Conservation (phyloP, 2,329 filamentous ascomycete genomes). For the Aspergillus sp. region DNA sequence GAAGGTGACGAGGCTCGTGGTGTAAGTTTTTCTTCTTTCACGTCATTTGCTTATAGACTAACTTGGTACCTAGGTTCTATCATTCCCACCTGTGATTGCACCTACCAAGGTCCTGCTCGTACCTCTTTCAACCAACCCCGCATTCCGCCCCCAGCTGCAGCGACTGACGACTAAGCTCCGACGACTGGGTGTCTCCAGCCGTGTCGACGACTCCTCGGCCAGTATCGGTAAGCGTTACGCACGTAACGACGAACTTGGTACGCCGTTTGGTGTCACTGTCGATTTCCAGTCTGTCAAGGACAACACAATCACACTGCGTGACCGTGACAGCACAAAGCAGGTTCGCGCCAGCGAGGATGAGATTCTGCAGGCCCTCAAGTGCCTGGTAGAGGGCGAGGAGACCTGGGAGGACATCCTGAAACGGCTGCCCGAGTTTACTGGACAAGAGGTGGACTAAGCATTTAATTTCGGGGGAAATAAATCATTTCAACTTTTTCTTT, state of each 20-base stretch:
- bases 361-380: conserved; percentile 75
- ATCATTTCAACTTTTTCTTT: background rate
- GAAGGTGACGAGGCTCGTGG: conserved; percentile 81
- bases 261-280: conserved; percentile 88
- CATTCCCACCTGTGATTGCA: conserved; percentile 77
- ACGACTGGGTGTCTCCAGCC: conserved; percentile 75
- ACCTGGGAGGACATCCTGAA: conserved; percentile 72
- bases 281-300: conserved; percentile 96
- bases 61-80: conserved; percentile 61
- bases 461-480: background rate
- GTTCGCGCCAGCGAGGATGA: conserved; percentile 81
- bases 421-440: conserved; percentile 82
- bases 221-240: conserved; percentile 94
- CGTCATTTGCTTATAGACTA: conserved; percentile 15
- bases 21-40: conserved; percentile 60
- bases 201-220: conserved; percentile 86
- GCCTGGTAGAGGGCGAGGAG: conserved; percentile 65
- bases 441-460: conserved; percentile 63
- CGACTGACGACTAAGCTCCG: conserved; percentile 77
- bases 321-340: conserved; percentile 88
- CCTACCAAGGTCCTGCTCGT: conserved; percentile 94
- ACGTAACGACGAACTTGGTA: conserved; percentile 94
- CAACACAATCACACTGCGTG: conserved; percentile 81
- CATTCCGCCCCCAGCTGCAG: conserved; percentile 78
- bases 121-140: conserved; percentile 78